Evolutionary conservation across 208 protist species (phyloP).

Genomic region (Trypanosoma boissoni): DNA sequence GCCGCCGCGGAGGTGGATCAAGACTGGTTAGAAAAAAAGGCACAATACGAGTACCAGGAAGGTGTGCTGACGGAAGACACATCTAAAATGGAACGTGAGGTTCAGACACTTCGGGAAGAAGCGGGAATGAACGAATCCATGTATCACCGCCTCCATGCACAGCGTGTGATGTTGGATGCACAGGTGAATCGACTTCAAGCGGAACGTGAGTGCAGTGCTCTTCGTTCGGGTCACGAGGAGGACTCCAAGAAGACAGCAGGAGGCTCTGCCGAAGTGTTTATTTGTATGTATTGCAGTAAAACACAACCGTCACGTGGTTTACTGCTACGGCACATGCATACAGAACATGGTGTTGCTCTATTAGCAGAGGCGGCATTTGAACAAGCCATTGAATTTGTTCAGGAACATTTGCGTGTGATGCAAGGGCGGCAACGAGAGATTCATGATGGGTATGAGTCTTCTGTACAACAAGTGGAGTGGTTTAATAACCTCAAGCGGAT

Average conservation of each 20-base stretch:
- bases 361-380: conserved; percentile 23
- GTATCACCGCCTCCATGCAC: conserved; percentile 76
- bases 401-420: conserved; percentile 61
- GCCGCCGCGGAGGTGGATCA: conserved; percentile 80
- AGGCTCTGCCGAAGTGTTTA: neutral
- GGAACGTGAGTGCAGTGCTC: conserved; percentile 42
- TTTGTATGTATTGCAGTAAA: conserved; percentile 27
- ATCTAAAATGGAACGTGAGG: conserved; percentile 79
- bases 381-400: conserved; percentile 30
- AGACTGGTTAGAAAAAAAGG: conserved; percentile 82
- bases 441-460: conserved; percentile 77
- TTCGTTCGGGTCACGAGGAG: conserved; percentile 4
- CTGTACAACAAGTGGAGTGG: conserved; percentile 85
- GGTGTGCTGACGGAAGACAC: conserved; percentile 80
- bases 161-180: conserved; percentile 48
- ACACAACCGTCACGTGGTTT: conserved; percentile 12
- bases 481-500: conserved; percentile 53
- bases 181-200: conserved; percentile 51
- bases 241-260: neutral
- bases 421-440: conserved; percentile 76
- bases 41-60: conserved; percentile 87
- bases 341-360: conserved; percentile 23
- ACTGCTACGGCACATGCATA: conserved; percentile 23
- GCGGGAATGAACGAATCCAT: conserved; percentile 72
- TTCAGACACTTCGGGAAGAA: conserved; percentile 72